Percentiles rank a stretch among this genome's conserved stretches.
Evolutionary conservation across 768 basidiomycete genomes (phyloP).

Genomic region (Tylopilus rubrobrunneus): DNA sequence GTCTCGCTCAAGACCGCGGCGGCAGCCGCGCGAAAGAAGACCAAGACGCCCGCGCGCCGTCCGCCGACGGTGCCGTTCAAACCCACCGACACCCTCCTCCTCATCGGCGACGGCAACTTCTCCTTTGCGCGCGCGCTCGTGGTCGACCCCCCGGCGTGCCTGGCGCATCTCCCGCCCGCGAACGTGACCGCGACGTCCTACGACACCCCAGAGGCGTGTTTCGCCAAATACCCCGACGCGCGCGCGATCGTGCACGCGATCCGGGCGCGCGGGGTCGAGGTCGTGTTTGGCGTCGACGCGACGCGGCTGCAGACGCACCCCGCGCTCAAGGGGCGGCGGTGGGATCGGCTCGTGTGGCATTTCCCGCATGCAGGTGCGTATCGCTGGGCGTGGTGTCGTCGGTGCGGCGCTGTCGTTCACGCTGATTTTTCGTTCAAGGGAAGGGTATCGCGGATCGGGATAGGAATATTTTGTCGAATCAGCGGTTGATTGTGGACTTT

Average conservation of each 20-base stretch:
- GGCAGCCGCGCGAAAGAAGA: constrained; percentile 12
- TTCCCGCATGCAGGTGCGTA: constrained; percentile 89
- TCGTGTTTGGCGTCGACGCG: constrained; percentile 85
- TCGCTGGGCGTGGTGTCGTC: neutral
- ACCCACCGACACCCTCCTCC: constrained; percentile 61
- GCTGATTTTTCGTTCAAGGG: constrained; percentile 38
- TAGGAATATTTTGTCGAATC: constrained; percentile 88
- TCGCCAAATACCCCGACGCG: constrained; percentile 78
- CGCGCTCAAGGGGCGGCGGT: constrained; percentile 55
- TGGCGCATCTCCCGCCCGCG: constrained; percentile 52
- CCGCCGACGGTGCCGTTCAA: constrained; percentile 62
- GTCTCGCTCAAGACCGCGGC: neutral
- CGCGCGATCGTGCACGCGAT: constrained; percentile 52
- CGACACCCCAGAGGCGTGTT: constrained; percentile 74
- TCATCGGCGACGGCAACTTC: constrained; percentile 95
- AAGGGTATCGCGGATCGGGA: constrained; percentile 92
- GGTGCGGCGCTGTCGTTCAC: neutral
- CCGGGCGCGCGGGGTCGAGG: constrained; percentile 55
- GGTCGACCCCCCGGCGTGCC: constrained; percentile 37
- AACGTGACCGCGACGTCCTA: constrained; percentile 84
- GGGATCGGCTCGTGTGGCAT: constrained; percentile 88
- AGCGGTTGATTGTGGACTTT: constrained; percentile 77
- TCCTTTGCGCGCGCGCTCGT: constrained; percentile 82
- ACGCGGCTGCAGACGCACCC: constrained; percentile 61
- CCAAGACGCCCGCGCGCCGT: constrained; percentile 27